Evolutionary conservation across 1,284 basidiomycete genomes (phyloP).

Genomic region (Rhodotorula sp.): DNA sequence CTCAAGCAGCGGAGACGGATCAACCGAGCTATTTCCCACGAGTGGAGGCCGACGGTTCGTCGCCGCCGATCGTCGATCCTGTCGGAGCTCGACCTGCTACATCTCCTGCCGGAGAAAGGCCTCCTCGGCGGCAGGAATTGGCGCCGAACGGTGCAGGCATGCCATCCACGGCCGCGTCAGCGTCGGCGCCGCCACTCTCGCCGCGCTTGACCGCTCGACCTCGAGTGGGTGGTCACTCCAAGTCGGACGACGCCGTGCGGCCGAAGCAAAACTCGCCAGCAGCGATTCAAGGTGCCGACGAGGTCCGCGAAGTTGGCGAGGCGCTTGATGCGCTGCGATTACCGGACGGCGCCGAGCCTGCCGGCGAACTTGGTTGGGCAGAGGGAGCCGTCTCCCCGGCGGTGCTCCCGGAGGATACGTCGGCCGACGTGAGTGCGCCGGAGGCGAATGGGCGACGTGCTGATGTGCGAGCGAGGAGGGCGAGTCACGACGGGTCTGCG

Average conservation of each 20-base stretch:
- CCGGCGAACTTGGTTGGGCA: not conserved
- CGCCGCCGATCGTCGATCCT: not conserved
- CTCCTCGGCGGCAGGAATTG: not conserved
- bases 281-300: not conserved
- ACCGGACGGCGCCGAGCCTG: not conserved
- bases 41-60: not conserved
- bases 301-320: not conserved
- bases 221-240: not conserved
- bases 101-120: not conserved
- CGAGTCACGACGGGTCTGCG: not conserved
- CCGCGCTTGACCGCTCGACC: not conserved
- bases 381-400: not conserved
- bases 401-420: not conserved
- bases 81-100: not conserved
- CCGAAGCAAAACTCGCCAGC: too few species aligned
- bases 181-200: slow-evolving; percentile 6
- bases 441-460: not conserved
- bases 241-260: not conserved
- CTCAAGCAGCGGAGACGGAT: not conserved
- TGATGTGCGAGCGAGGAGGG: not conserved
- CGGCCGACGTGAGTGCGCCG: not conserved
- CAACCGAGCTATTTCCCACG: slow-evolving; percentile 32
- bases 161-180: not conserved
- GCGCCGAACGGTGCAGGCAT: not conserved
- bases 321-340: not conserved